phyloP scores from a whole-genome alignment of 192 early-diverging fungal genomes.

The Umbelopsis vinacea region DNA sequence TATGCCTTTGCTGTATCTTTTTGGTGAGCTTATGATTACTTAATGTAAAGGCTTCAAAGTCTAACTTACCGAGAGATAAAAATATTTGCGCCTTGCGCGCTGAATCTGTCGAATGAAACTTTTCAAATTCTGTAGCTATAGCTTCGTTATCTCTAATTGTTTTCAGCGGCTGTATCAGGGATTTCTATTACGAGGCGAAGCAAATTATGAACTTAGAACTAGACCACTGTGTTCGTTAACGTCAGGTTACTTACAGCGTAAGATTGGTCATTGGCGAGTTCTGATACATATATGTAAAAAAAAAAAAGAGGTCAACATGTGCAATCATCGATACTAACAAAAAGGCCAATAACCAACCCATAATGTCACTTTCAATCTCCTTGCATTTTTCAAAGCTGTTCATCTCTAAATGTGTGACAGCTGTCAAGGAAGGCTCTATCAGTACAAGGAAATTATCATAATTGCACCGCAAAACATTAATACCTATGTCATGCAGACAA shows the following conservation, averaged over 20 bases:
- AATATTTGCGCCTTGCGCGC: not conserved
- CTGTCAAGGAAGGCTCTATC: not conserved
- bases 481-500: constrained; percentile 15
- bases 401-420: not conserved
- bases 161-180: not conserved
- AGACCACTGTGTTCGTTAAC: not conserved
- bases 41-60: too few species aligned
- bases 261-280: not conserved
- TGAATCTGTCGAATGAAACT: not conserved
- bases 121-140: not conserved
- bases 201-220: not conserved
- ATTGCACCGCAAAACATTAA: not conserved
- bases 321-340: not conserved
- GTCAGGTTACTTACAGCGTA: not conserved
- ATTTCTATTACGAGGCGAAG: not conserved
- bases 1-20: not conserved
- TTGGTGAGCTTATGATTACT: not conserved
- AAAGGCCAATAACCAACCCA: not conserved
- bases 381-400: not conserved
- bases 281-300: not conserved
- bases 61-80: not conserved
- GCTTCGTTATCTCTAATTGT: not conserved
- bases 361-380: constrained; percentile 10
- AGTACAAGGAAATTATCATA: not conserved
- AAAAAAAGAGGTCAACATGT: not conserved